Conservation (phyloP, 208 protist species). For the Leishmania tropica region DNA sequence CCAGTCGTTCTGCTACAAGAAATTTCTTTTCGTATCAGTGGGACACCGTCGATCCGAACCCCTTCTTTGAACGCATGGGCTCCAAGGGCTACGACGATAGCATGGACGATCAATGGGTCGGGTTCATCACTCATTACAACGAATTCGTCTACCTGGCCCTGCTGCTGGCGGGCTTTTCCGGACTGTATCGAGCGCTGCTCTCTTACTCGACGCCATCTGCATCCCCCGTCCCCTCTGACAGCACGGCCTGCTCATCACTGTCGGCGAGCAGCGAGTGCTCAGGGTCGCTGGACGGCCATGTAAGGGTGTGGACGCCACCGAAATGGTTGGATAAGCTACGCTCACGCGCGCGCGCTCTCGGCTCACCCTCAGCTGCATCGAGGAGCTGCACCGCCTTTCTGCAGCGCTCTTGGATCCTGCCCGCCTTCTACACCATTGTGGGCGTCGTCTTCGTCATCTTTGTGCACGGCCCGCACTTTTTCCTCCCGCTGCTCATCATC, state of each 20-base stretch:
- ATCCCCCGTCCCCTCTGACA: neutral
- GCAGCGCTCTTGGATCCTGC: neutral
- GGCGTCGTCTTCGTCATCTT: conserved; percentile 29
- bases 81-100: conserved; percentile 26
- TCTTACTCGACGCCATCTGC: neutral
- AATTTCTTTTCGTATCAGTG: neutral
- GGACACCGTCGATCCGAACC: neutral
- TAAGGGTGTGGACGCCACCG: neutral
- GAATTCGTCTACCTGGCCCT: conserved; percentile 7
- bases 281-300: neutral
- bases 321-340: neutral
- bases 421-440: conserved; percentile 28
- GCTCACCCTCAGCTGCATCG: neutral
- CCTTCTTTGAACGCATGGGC: conserved; percentile 10
- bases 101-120: conserved; percentile 23
- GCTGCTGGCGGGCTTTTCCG: neutral
- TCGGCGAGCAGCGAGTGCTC: neutral
- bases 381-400: neutral
- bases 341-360: neutral
- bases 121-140: conserved; percentile 16
- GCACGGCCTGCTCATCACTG: neutral
- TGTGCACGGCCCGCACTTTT: conserved; percentile 37
- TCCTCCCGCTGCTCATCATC: conserved; percentile 31
- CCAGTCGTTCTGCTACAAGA: neutral
- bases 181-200: neutral